phyloP scores from a whole-genome alignment of 129 eudicot genomes.

The Helianthus annuus region HanXRQr2.0-SUNRISE NC_035448.2:148534241-148534740 shows the following conservation, averaged over 20 bases:
- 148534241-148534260: conserved; percentile 1
- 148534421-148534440: conserved; percentile 4
- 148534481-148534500: conserved; percentile 15
- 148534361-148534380: not conserved
- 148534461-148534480: conserved; percentile 21
- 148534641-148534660: not conserved
- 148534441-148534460: conserved; percentile 3
- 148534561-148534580: conserved; percentile 29
- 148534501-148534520: conserved; percentile 23
- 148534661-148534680: not conserved
- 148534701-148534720: conserved; percentile 15
- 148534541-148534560: conserved; percentile 19
- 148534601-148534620: not conserved
- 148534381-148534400: conserved; percentile 25
- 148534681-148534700: conserved; percentile 6
- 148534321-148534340: not conserved
- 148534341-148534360: conserved; percentile 19
- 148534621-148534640: conserved; percentile 9
- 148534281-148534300: not conserved
- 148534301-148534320: not conserved
- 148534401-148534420: conserved; percentile 25
- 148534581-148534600: conserved; percentile 13
- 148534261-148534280: conserved; percentile 12
- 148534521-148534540: conserved; percentile 20
- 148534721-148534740: conserved; percentile 27